Evolutionary conservation across 257 asterid genomes (phyloP).

Genomic region (Solanum chiquidenum): DNA sequence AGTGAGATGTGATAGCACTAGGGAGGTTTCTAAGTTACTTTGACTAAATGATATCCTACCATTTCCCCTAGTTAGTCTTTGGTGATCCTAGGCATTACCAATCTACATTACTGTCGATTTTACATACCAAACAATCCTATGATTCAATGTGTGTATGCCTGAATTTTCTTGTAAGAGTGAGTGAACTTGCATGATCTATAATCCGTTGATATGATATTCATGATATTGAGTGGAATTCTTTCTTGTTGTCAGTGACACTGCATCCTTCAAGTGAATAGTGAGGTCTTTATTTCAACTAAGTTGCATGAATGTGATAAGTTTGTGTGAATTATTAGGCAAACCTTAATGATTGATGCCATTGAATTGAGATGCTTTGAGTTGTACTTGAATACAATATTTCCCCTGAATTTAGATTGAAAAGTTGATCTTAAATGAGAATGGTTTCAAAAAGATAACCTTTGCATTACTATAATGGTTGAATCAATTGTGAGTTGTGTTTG

Average conservation of each 20-base stretch:
- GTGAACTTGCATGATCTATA: background rate
- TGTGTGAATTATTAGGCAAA: background rate
- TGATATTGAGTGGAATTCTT: background rate
- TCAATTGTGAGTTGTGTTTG: background rate
- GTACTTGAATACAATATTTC: no score
- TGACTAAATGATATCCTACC: background rate
- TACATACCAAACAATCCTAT: no score
- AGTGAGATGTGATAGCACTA: background rate
- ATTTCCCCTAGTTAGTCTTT: background rate
- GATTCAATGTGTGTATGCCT: background rate
- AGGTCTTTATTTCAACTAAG: background rate
- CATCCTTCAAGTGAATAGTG: background rate
- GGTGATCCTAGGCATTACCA: background rate
- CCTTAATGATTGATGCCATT: background rate
- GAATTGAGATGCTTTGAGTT: background rate
- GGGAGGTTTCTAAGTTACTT: no score
- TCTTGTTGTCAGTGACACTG: background rate
- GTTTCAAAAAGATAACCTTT: background rate
- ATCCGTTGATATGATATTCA: no score
- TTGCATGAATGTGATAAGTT: background rate
- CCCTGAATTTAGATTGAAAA: background rate
- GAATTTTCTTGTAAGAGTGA: background rate
- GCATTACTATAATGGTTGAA: background rate
- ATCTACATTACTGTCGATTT: background rate
- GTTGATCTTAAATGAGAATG: background rate